Evolutionary conservation across 2,329 filamentous ascomycete species (phyloP), one percentile per base, ranked within the genome.

Genomic region (Hypoxylon sp.): DNA sequence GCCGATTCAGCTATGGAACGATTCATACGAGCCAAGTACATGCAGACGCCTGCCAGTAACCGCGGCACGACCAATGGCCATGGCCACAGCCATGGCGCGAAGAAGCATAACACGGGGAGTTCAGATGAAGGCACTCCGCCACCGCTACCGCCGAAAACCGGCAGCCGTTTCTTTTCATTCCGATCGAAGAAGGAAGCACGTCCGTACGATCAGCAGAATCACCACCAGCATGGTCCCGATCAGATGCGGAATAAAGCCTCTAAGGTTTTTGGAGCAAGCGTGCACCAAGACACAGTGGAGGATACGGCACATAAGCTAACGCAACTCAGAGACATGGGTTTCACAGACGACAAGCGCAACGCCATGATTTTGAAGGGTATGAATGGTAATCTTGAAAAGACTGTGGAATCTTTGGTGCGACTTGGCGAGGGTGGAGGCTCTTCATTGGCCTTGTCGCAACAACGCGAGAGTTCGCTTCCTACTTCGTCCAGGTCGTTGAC

Each of bases 11-110:
- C 91, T 26, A 95, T 99, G 91, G 95, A 99, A 79, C 87, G 92
- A 64, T 98, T 94, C 77, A 97, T 99, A 70, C 86, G 94, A 64
- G 90, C 94, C 74, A 99, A 99, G 78, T 99, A 99, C 78, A 89
- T 94, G 75, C 89, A 68, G 39, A 80, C 62, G 72, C 77, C 49
- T 66, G 74, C 71, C 67, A 77, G 71, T 67, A 76, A n/a, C n/a
- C n/a, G n/a, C n/a, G n/a, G n/a, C n/a, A n/a, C n/a, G n/a, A n/a
- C n/a, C n/a, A n/a, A n/a, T n/a, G n/a, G n/a, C n/a, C n/a, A n/a
- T n/a, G n/a, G n/a, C n/a, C n/a, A n/a, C n/a, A n/a, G 68, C 39
- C 74, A 71, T 67, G 76, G 68, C 39, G 74, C 67, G 62, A 78
- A 69, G 52, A 76, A 75, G 64, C 77, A 76, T 50, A 80, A 79